A percentile compares a stretch with the other conserved stretches of the same genome.
Evolutionary conservation across 805 yeast genomes (phyloP).

Genomic region (Zygosaccharomyces siamensis): DNA sequence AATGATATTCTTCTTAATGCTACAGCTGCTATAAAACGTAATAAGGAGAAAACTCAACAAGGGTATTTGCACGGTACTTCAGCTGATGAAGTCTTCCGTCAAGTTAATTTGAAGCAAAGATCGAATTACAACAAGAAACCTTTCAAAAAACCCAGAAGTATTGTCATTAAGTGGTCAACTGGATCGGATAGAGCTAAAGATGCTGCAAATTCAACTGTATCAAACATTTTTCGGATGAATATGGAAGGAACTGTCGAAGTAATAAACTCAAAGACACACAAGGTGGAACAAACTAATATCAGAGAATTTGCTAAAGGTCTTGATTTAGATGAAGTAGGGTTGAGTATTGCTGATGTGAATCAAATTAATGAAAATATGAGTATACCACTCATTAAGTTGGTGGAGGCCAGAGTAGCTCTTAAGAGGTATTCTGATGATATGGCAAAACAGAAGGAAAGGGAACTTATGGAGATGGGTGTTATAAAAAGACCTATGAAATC

Average conservation of each 20-base stretch:
- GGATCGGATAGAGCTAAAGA: conserved; percentile 31
- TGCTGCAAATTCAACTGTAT: conserved; percentile 25
- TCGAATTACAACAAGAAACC: not conserved
- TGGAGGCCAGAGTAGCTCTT: conserved; percentile 25
- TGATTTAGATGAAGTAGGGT: conserved; percentile 23
- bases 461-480: conserved; percentile 22
- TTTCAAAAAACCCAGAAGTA: conserved; percentile 6
- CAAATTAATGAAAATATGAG: conserved; percentile 13
- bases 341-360: conserved; percentile 25
- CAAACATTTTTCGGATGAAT: conserved; percentile 23
- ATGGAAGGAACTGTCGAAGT: conserved; percentile 24
- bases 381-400: conserved; percentile 28
- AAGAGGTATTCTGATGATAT: conserved; percentile 28
- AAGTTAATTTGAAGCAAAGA: not conserved
- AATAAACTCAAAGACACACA: conserved; percentile 21
- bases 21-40: conserved; percentile 13
- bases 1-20: conserved; percentile 20
- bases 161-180: conserved; percentile 25
- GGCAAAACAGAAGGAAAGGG: conserved; percentile 25
- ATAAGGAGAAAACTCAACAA: conserved; percentile 2
- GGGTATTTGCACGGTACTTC: not conserved
- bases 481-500: conserved; percentile 13
- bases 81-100: not conserved
- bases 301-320: conserved; percentile 25
- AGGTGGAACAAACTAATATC: conserved; percentile 21